A percentile compares a stretch with the other conserved stretches of the same genome.
These are phyloP conservation scores for Vitis hybrid DNA, from an alignment of 177 flowering plant genomes.

Conservation along the genomic window DNA sequence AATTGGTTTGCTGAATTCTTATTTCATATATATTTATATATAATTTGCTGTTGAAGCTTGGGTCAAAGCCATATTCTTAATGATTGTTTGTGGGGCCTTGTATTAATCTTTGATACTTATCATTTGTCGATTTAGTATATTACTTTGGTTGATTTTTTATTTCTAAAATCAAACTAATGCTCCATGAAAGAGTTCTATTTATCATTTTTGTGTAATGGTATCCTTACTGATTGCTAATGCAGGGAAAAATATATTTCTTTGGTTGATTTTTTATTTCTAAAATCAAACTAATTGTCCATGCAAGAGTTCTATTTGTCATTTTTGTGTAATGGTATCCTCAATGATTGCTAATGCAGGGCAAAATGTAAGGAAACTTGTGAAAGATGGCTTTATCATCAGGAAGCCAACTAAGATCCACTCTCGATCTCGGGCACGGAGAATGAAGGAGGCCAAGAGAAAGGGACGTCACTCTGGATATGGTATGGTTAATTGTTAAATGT, in stretches of 20 bases:
- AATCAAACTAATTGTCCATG: too few species aligned
- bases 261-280: too few species aligned
- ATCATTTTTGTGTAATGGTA: not conserved
- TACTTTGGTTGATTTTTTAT: too few species aligned
- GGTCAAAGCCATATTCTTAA: too few species aligned
- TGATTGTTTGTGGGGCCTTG: too few species aligned
- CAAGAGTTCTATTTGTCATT: not conserved
- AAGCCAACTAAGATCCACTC: slow-evolving; percentile 50
- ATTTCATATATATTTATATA: too few species aligned
- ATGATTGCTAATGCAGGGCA: slow-evolving; percentile 28
- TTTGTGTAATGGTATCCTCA: not conserved
- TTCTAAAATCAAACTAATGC: too few species aligned
- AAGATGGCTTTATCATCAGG: slow-evolving; percentile 47
- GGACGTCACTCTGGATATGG: slow-evolving; percentile 51
- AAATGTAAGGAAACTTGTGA: slow-evolving; percentile 41
- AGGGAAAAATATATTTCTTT: slow-evolving; percentile 25
- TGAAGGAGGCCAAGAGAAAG: slow-evolving; percentile 47
- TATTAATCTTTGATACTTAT: too few species aligned
- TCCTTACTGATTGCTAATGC: slow-evolving; percentile 2
- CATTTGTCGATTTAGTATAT: too few species aligned
- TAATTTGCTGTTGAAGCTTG: too few species aligned
- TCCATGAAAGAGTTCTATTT: too few species aligned
- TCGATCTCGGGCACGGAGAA: slow-evolving; percentile 39
- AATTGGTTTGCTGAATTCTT: too few species aligned
- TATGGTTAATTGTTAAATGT: not conserved